phyloP scores from a whole-genome alignment of 805 yeast genomes.

The Saccharomycopsis schoenii region DNA sequence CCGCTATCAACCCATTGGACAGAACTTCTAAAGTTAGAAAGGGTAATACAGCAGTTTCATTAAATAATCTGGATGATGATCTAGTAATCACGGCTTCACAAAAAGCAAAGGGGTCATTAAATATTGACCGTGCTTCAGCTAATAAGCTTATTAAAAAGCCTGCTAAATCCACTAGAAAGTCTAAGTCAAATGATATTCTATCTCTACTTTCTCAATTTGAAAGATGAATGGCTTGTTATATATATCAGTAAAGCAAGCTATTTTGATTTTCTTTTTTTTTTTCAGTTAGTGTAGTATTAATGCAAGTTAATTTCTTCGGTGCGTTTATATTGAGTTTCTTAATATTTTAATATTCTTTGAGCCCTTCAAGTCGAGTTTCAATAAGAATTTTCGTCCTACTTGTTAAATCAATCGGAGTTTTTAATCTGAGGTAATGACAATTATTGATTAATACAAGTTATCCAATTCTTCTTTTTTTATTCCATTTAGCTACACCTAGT shows the following conservation, averaged over 20 bases:
- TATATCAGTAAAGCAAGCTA: no score
- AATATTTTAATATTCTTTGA: no score
- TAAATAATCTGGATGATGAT: not conserved
- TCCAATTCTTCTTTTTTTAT: not conserved
- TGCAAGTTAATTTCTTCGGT: no score
- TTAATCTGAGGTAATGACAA: no score
- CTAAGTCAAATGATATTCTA: not conserved
- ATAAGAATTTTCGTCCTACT: no score
- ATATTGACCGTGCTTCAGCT: not conserved
- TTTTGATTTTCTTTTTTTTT: no score
- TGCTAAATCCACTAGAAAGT: not conserved
- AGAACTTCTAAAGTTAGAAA: not conserved
- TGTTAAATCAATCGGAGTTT: no score
- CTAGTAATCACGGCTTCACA: not conserved
- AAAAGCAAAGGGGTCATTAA: not conserved
- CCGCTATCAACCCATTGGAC: not conserved
- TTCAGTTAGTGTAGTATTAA: no score
- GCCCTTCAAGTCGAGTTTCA: no score
- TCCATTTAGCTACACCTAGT: not conserved
- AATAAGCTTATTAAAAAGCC: not conserved
- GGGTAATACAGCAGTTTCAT: not conserved
- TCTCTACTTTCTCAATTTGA: not conserved
- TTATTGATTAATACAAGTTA: no score
- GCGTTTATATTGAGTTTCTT: no score
- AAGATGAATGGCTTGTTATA: not conserved